Conservation (phyloP, 164 flowering plant species). For the Vitis rupestris region DNA sequence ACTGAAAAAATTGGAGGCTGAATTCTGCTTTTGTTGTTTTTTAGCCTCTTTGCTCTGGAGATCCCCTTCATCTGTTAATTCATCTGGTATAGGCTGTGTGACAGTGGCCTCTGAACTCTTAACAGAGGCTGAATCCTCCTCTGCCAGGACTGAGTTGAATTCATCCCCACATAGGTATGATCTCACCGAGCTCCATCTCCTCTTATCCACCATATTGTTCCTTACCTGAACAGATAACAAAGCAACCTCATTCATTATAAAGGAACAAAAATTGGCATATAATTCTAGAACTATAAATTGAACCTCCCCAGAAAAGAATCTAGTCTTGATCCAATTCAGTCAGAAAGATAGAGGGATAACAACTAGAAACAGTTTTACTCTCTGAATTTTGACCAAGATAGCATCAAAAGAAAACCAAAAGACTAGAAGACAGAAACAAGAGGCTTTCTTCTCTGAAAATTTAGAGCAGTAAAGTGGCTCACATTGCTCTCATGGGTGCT, state of each 20-base stretch:
- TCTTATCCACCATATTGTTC: conserved; percentile 40
- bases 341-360: not conserved
- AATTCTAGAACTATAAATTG: too few species aligned
- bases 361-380: not conserved
- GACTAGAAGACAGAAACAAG: not conserved
- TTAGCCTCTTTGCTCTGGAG: conserved; percentile 13
- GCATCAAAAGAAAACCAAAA: not conserved
- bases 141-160: conserved; percentile 60
- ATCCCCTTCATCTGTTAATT: conserved; percentile 13
- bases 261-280: too few species aligned
- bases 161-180: conserved; percentile 81
- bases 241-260: too few species aligned
- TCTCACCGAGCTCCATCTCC: conserved; percentile 64
- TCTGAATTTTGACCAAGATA: not conserved
- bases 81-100: conserved; percentile 41
- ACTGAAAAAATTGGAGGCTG: conserved; percentile 16
- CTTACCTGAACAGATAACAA: conserved; percentile 32
- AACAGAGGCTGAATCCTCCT: conserved; percentile 65
- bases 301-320: too few species aligned
- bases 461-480: conserved; percentile 14
- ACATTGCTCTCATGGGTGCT: conserved; percentile 40
- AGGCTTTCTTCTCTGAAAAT: not conserved
- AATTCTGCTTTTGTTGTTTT: conserved; percentile 29
- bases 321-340: too few species aligned
- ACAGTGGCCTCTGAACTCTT: conserved; percentile 70